phyloP scores from a whole-genome alignment of 1,284 basidiomycete species.

The Neonothopanus nambi region DNA sequence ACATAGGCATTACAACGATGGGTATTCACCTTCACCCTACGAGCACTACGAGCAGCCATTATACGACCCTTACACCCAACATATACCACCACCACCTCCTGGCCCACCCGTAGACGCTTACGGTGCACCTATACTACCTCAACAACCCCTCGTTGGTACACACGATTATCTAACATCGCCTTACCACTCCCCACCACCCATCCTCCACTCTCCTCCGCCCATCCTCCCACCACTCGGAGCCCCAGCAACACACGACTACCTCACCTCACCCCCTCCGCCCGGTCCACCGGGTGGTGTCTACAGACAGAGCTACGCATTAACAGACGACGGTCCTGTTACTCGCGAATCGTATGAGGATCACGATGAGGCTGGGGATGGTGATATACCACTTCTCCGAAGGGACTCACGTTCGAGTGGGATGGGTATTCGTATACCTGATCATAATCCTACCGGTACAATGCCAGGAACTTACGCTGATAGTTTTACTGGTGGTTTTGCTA shows the following conservation, averaged over 20 bases:
- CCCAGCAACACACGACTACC: conserved; percentile 7
- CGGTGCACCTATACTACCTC: conserved; percentile 22
- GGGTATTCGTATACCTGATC: conserved; percentile 16
- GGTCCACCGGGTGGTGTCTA: conserved; percentile 33
- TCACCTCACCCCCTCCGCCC: conserved; percentile 3
- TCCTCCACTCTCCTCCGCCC: background rate
- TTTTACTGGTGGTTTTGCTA: conserved; percentile 11
- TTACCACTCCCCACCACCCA: background rate
- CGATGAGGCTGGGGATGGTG: conserved; percentile 46
- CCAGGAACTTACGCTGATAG: conserved; percentile 19
- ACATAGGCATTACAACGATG: conserved; percentile 55
- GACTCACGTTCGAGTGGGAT: conserved; percentile 30
- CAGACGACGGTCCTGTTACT: conserved; percentile 10
- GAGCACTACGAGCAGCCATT: conserved; percentile 23
- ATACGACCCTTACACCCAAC: conserved; percentile 13
- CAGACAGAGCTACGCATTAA: conserved; percentile 42
- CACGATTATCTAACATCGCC: conserved; percentile 20
- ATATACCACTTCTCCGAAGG: conserved; percentile 63
- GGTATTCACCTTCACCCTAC: conserved; percentile 42
- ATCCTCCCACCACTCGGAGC: background rate
- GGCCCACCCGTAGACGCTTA: conserved; percentile 25
- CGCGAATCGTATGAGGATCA: too few species aligned
- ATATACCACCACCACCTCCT: conserved; percentile 23
- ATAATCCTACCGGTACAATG: conserved; percentile 18
- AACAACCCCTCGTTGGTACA: conserved; percentile 30